Conservation (phyloP, 108 stramenopile species). For the Stephanodiscus minutulus region DNA sequence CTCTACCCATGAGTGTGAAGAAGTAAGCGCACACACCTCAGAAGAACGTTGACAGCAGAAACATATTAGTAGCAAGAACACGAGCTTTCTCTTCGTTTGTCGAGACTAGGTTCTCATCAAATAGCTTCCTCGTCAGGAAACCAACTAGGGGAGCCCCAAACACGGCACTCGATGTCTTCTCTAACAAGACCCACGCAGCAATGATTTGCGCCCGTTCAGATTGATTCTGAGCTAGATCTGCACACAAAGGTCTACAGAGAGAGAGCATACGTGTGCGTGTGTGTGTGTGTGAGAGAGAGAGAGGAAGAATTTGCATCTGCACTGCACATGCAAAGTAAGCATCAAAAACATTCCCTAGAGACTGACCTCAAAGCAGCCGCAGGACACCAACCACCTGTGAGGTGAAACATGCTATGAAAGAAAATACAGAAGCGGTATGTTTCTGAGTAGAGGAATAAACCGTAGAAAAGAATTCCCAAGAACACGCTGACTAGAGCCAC, state of each 20-base stretch:
- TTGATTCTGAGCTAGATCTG: slow-evolving; percentile 49
- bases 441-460: slow-evolving; percentile 49
- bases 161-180: slow-evolving; percentile 52
- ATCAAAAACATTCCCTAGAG: too few species aligned
- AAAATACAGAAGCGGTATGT: slow-evolving; percentile 32
- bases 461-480: slow-evolving; percentile 49
- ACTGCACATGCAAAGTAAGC: background rate
- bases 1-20: slow-evolving; percentile 38
- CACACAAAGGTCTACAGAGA: slow-evolving; percentile 52
- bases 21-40: slow-evolving; percentile 53
- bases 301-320: too few species aligned
- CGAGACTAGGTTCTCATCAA: slow-evolving; percentile 9
- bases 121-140: slow-evolving; percentile 38
- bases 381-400: slow-evolving; percentile 45
- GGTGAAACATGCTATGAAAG: slow-evolving; percentile 48
- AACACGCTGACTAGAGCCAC: slow-evolving; percentile 44
- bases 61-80: slow-evolving; percentile 48
- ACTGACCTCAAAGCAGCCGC: slow-evolving; percentile 30
- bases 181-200: slow-evolving; percentile 57
- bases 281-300: background rate
- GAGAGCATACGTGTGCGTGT: background rate
- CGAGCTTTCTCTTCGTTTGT: slow-evolving; percentile 41
- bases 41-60: slow-evolving; percentile 48
- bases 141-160: slow-evolving; percentile 63
- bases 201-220: slow-evolving; percentile 62